Base-by-base conservation (phyloP, 139 green algal species). In the Haematococcus lacustris region DNA sequence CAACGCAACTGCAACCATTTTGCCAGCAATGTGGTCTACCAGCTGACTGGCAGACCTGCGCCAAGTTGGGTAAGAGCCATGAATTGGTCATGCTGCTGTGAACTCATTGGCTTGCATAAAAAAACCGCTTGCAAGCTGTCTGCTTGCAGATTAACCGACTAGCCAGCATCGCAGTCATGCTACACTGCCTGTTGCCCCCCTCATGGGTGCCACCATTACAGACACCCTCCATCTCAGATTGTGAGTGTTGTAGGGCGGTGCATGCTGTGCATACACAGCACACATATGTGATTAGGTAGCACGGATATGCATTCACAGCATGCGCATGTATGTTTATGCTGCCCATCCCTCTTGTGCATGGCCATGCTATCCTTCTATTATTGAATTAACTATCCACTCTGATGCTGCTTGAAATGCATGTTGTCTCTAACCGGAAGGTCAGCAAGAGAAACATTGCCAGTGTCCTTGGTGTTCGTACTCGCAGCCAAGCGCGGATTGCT, bases 1-100 rank as follows among this genome's bases (percentile, higher is more conserved):
- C 83, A 94, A 71, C 83, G 78, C 35, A 98, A 98, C 80, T 98
- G 92, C 81, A 96, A 97, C 75, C 82, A 90, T 71, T 96, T 97
- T 74, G 87, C 89, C 0, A 78, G 66, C 3, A 88, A 94, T 66
- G 73, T 97, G 21, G 88, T 79, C 53, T 35, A 74, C 0, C 73
- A 86, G 73, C 84, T 97, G 39, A 85, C 84, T 2, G 88, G 87
- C n/a, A 85, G 80, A 37, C 66, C 71, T 21, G 73, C 88, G 0
- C 91, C 91, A 0, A 51, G 68, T 9, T 96, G 90, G 89, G 85
- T 91, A 34, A 68, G 80, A 28, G 43, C 17, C 43, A 53, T 53
- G 43, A 9, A 17, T 17, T 28, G 9, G 43, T 17, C 9, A 53
- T 53, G 9, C 43, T 17, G 9, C 43, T 53, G 9, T 53, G 43